Conservation (phyloP, 2,329 filamentous ascomycete genomes). For the Ploettnerulaceae sp. region DNA sequence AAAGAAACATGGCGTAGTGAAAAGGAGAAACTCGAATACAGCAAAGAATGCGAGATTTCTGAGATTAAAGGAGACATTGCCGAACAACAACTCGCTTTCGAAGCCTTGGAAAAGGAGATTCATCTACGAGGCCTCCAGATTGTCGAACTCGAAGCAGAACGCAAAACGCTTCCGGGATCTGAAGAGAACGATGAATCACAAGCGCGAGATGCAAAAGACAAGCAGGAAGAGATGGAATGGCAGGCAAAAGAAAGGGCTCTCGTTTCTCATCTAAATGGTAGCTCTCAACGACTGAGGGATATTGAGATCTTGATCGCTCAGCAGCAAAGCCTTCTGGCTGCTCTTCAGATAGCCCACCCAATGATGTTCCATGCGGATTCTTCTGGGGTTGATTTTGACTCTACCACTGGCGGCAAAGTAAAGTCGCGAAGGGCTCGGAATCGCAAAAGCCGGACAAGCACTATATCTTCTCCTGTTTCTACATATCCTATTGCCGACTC, state of each 20-base stretch:
- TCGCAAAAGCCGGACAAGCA: constrained; percentile 38
- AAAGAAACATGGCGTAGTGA: constrained; percentile 51
- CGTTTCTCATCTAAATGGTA: constrained; percentile 22
- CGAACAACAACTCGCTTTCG: constrained; percentile 53
- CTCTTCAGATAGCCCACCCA: constrained; percentile 24
- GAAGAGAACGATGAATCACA: constrained; percentile 48
- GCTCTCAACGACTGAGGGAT: constrained; percentile 23
- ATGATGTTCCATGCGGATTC: constrained; percentile 33
- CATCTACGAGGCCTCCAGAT: constrained; percentile 66
- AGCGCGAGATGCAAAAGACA: constrained; percentile 28
- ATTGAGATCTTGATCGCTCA: constrained; percentile 24
- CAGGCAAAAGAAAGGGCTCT: constrained; percentile 27
- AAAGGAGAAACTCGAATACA: constrained; percentile 45
- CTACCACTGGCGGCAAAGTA: constrained; percentile 26
- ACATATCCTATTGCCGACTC: constrained; percentile 32
- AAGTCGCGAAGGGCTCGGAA: constrained; percentile 37
- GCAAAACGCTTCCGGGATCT: constrained; percentile 58
- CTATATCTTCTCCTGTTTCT: constrained; percentile 31
- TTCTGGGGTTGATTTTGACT: constrained; percentile 34
- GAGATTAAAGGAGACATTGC: constrained; percentile 51
- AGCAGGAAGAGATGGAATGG: constrained; percentile 32
- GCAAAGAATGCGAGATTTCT: constrained; percentile 47
- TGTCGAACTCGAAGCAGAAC: constrained; percentile 67
- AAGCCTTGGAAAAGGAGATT: constrained; percentile 63
- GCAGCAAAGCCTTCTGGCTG: constrained; percentile 21